A percentile compares a stretch with the other conserved stretches of the same genome.
Evolutionary conservation across 2,329 filamentous ascomycete species (phyloP).

Genomic region (Aspergillus proliferans): DNA sequence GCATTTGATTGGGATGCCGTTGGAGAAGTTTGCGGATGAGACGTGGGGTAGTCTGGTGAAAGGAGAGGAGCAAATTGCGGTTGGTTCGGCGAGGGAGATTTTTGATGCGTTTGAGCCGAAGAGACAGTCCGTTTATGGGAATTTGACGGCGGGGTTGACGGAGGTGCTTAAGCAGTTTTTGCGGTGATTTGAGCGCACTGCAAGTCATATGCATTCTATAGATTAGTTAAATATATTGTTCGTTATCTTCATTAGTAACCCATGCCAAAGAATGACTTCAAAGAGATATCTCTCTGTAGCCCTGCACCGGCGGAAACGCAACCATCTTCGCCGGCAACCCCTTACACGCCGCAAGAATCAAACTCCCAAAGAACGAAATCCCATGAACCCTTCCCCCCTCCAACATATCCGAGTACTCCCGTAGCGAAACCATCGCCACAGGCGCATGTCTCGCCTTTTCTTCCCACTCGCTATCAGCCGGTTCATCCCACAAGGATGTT

Average conservation of each 20-base stretch:
- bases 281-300: neutral
- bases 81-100: conserved; percentile 38
- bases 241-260: no score
- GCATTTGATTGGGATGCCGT: conserved; percentile 47
- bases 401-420: conserved; percentile 20
- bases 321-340: conserved; percentile 11
- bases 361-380: conserved; percentile 12
- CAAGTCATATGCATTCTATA: neutral
- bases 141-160: conserved; percentile 18
- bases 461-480: conserved; percentile 9
- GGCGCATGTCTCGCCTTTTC: neutral
- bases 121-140: conserved; percentile 39
- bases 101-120: conserved; percentile 45
- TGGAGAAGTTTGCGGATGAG: conserved; percentile 47
- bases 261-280: no score
- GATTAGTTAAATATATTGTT: conserved; percentile 1
- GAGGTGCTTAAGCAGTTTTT: conserved; percentile 17
- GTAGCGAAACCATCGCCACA: conserved; percentile 19
- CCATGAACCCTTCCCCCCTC: conserved; percentile 15
- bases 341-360: conserved; percentile 23
- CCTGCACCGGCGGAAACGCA: conserved; percentile 7
- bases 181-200: conserved; percentile 2
- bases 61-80: conserved; percentile 48
- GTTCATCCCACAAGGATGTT: conserved; percentile 19
- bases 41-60: conserved; percentile 42